Conservation (phyloP, 306 rosid genomes). For the Vigna angularis region DNA sequence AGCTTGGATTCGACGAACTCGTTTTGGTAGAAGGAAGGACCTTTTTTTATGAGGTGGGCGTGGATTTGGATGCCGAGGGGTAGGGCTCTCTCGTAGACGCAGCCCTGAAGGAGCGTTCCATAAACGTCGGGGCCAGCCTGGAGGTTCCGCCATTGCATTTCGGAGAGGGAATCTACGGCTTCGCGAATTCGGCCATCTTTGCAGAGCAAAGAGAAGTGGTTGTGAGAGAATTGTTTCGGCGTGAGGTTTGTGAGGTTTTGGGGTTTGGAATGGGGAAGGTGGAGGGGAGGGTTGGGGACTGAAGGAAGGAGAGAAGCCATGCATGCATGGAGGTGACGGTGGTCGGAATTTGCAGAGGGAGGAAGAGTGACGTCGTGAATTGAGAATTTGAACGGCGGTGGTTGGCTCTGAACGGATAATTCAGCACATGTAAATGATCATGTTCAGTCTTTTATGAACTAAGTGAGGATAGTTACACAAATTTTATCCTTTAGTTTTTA, state of each 20-base stretch:
- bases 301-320: slow-evolving; percentile 55
- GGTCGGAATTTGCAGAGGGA: background rate
- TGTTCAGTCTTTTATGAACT: too few relatives aligned
- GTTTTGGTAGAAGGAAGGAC: slow-evolving; percentile 47
- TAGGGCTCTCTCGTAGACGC: slow-evolving; percentile 74
- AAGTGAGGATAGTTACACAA: too few relatives aligned
- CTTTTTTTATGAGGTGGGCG: slow-evolving; percentile 64
- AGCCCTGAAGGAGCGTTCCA: slow-evolving; percentile 81
- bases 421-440: background rate
- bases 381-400: slow-evolving; percentile 3
- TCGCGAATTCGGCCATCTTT: slow-evolving; percentile 58
- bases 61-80: slow-evolving; percentile 76
- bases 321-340: slow-evolving; percentile 37
- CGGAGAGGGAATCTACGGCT: slow-evolving; percentile 55
- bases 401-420: slow-evolving; percentile 27
- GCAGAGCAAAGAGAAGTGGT: slow-evolving; percentile 58
- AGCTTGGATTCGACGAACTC: slow-evolving; percentile 71
- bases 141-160: slow-evolving; percentile 46
- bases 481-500: too few relatives aligned
- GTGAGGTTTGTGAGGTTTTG: slow-evolving; percentile 45
- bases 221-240: slow-evolving; percentile 42
- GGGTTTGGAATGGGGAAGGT: slow-evolving; percentile 39
- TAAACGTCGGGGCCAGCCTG: slow-evolving; percentile 58
- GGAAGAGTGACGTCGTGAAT: slow-evolving; percentile 7
- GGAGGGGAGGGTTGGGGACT: slow-evolving; percentile 32